A percentile compares a stretch with the other conserved stretches of the same genome.
These are phyloP conservation scores for Rhynchospora pubera DNA, from an alignment of 176 grass and related monocot species.

Conservation along the genomic window DNA sequence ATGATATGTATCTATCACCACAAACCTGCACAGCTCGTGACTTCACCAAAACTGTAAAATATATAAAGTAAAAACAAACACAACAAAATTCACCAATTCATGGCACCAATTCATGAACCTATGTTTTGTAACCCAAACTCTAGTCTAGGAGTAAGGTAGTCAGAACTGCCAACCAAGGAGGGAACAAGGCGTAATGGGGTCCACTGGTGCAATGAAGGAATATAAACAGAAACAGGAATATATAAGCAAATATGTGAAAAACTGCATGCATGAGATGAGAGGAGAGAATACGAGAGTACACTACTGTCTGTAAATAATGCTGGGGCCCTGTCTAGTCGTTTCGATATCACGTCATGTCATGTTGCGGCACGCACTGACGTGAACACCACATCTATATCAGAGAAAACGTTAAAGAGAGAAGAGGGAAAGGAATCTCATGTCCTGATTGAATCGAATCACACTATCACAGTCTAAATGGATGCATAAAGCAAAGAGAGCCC, in stretches of 20 bases:
- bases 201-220: neutral
- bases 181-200: neutral
- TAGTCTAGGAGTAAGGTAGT: neutral
- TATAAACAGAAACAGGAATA: neutral
- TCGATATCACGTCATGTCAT: constrained; percentile 21
- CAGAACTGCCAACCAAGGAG: constrained; percentile 8
- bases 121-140: neutral
- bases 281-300: neutral
- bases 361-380: constrained; percentile 22
- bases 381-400: constrained; percentile 10
- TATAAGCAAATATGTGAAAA: neutral
- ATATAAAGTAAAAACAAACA: neutral
- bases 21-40: neutral
- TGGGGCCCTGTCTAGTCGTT: constrained; percentile 15
- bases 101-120: neutral
- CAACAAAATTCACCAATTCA: neutral
- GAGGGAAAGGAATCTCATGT: constrained; percentile 21
- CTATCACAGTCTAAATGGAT: constrained; percentile 17
- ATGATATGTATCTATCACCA: too few relatives aligned
- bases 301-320: neutral
- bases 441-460: constrained; percentile 24
- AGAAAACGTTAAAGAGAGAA: constrained; percentile 17
- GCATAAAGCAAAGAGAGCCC: constrained; percentile 7
- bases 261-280: neutral
- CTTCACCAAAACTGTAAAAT: neutral